Base-by-base conservation (phyloP, 2,329 filamentous ascomycete species). In the Colletotrichum liaoningense region DNA sequence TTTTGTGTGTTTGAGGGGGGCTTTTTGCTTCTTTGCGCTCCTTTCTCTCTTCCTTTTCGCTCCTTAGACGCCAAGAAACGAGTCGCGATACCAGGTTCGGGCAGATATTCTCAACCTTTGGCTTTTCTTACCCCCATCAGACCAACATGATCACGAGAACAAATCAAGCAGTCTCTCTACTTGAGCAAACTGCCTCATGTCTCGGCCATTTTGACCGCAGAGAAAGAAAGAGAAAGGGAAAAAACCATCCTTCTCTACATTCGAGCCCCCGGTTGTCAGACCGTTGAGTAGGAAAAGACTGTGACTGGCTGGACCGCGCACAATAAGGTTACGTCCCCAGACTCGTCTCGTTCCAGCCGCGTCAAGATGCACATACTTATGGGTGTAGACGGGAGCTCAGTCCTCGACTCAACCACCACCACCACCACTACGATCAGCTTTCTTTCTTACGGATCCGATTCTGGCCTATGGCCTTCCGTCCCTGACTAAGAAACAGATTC, bases 261-360 rank as follows among this genome's bases (percentile, higher is more conserved):
- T 24, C 3, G 19, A 59, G 55, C 60, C 16, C 55, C 66, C 46
- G 66, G 58, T 69, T 54, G 59, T 59, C 42, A 59, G 26, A 42
- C 46, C 55, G 59, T 65, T 65, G 59, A 57, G 33, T 28, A 54
- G 58, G 22, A 49, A 16, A 57, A 33, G 30, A 14, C 46, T 58
- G 63, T 58, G 59, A 64, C 67, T 69, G 70, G 66, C 38, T 49
- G 55, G 46, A 73, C 49, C 33, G 16, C 54, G 12, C 55, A n/a
- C 54, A 46, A 60, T 69, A 73, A 73, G 70, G 66, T 73, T 73
- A 49, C 60, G 70, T 73, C 70, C 42, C 70, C 66, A 73, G 70
- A 73, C 70, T 73, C 66, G 66, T 73, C 59, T 73, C 60, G 70
- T 73, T 73, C 70, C 70, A 73, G 70, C 66, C 60, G 60, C 55